phyloP scores from a whole-genome alignment of 495 filamentous ascomycete species.

The Lepraria neglecta region DNA sequence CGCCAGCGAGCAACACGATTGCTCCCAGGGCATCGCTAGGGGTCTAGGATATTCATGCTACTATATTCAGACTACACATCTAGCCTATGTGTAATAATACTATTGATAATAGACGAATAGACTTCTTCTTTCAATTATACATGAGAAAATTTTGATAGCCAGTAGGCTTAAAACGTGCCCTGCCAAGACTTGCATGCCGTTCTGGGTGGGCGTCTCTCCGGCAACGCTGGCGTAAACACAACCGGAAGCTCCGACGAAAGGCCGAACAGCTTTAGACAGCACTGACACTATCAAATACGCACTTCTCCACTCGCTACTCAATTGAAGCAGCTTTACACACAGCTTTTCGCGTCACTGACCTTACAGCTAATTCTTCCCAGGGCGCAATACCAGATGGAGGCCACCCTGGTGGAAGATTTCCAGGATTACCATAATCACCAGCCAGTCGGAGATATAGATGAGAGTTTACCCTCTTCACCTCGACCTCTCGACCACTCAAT shows the following conservation, averaged over 20 bases:
- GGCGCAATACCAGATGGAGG: constrained; percentile 14
- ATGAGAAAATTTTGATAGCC: background rate
- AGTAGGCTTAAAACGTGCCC: background rate
- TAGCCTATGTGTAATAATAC: constrained; percentile 13
- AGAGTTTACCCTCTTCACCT: background rate
- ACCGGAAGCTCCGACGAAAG: too few relatives aligned
- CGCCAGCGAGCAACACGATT: background rate
- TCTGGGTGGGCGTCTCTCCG: background rate
- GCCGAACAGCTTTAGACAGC: background rate
- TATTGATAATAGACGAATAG: constrained; percentile 13
- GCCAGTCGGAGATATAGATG: background rate
- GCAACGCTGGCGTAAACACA: background rate
- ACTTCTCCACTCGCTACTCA: background rate
- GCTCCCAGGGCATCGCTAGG: background rate
- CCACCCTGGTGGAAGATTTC: constrained; percentile 23
- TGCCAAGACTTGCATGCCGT: background rate
- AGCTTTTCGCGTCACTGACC: background rate
- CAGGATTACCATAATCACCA: constrained; percentile 19
- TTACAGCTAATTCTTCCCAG: background rate
- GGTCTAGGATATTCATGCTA: background rate
- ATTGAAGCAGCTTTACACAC: background rate
- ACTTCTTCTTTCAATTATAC: constrained; percentile 1
- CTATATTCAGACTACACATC: background rate
- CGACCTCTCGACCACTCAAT: constrained; percentile 4
- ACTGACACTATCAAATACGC: background rate